Evolutionary conservation across 148 eudicot species (phyloP).

Genomic region (Silene uniflora): DNA sequence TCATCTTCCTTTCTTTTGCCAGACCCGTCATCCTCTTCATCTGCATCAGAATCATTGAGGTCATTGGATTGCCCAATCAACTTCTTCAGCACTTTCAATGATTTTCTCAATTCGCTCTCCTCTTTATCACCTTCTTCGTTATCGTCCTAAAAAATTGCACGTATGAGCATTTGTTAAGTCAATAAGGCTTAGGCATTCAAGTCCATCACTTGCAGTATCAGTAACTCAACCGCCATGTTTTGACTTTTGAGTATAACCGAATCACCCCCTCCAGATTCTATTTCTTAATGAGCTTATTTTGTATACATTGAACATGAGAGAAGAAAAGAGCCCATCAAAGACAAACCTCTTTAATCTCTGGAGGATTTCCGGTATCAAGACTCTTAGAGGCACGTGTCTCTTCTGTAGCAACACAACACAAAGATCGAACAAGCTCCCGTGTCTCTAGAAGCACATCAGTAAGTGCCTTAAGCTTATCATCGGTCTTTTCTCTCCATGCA

Average conservation of each 20-base stretch:
- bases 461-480: no score
- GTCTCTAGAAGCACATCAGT: no score
- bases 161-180: neutral
- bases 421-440: no score
- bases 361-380: constrained; percentile 43
- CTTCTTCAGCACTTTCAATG: constrained; percentile 93
- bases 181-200: no score
- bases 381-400: no score
- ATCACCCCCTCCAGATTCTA: no score
- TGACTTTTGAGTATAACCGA: no score
- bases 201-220: no score
- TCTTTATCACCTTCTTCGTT: no score
- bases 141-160: constrained; percentile 46
- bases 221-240: no score
- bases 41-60: constrained; percentile 72
- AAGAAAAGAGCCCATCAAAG: neutral
- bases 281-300: neutral
- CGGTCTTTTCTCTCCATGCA: no score
- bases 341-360: constrained; percentile 85
- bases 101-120: constrained; percentile 90
- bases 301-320: neutral
- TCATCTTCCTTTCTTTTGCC: constrained; percentile 61
- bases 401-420: no score
- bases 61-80: constrained; percentile 73
- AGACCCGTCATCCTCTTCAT: constrained; percentile 28